These are phyloP conservation scores for Cyberlindnera bimundalis DNA, from an alignment of 805 yeast species.

Conservation along the genomic window DNA sequence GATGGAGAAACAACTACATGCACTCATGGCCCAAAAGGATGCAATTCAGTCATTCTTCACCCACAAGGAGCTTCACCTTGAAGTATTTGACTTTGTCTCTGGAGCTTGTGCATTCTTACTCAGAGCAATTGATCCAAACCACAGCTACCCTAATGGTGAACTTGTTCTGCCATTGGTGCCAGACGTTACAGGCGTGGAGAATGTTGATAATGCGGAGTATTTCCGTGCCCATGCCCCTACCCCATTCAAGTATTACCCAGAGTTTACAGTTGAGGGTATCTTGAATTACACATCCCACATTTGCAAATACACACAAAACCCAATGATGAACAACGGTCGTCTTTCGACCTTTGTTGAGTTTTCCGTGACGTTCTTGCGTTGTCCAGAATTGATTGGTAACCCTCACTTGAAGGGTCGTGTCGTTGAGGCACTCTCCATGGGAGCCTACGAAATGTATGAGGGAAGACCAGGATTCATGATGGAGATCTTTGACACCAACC, in stretches of 20 bases:
- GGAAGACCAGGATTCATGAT: constrained; percentile 71
- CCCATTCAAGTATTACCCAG: constrained; percentile 85
- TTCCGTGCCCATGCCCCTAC: constrained; percentile 61
- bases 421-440: constrained; percentile 75
- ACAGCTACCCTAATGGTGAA: constrained; percentile 51
- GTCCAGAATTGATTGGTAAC: constrained; percentile 82
- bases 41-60: constrained; percentile 62
- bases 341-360: constrained; percentile 63
- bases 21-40: constrained; percentile 44
- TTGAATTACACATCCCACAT: constrained; percentile 67
- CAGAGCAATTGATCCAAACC: constrained; percentile 69
- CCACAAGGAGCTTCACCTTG: constrained; percentile 54
- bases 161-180: constrained; percentile 57
- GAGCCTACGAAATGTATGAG: constrained; percentile 56
- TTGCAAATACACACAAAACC: constrained; percentile 51
- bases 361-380: constrained; percentile 69
- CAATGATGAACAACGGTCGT: constrained; percentile 52
- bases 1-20: constrained; percentile 40
- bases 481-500: constrained; percentile 59
- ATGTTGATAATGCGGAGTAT: constrained; percentile 72
- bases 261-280: constrained; percentile 78
- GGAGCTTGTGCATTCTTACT: constrained; percentile 74
- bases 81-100: constrained; percentile 70
- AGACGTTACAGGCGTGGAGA: constrained; percentile 57
- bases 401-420: constrained; percentile 89